Evolutionary conservation across 2,329 filamentous ascomycete genomes (phyloP), one percentile per base, ranked within the genome.

Genomic region (Aspergillus pseudoviridinutans): DNA sequence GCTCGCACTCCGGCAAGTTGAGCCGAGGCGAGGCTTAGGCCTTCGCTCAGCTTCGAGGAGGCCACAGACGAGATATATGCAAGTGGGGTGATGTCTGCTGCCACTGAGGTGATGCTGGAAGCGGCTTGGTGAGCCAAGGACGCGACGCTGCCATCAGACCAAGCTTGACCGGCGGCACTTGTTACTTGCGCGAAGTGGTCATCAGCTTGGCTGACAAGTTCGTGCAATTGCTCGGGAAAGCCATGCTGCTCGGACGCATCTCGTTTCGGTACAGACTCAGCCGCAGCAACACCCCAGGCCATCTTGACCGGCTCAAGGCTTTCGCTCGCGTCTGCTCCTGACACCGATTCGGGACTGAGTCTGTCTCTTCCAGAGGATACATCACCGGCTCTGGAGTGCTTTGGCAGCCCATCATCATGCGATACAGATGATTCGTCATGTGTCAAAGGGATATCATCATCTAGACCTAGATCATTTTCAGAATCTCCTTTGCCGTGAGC

Each of bases 1-100:
- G 85, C 80, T 71, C 87, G 86, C n/a, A 86, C 86, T 54, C 79
- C 84, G 51, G 86, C 81, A 64, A 90, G 90, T 66, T 91, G 88
- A 38, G 86, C 81, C 53, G 88, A 88, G 6, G 90, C 90, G 69
- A 82, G 82, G 53, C 82, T 82, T 4, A 90, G 78, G n/a, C 88
- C 89, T 65, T 91, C 87, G 14, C 84, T 82, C 17, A 93, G 79
- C 56, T 84, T 84, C 32, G 87, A 85, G 0, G 88, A 83, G 0
- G 90, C 91, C 62, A 92, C 83, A 0, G 88, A 86, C 53, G 82
- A 84, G 29, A 87, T 81, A 5, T 82, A 84, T 58, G 80, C 79
- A 20, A 85, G 73, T 9, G 80, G 77, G 59, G 79, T 77, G 42
- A 71, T 68, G 5, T 72, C 67, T 24, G 67, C 62, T 8, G 70